phyloP scores from a whole-genome alignment of 1,139 yeast genomes.

The Nakaseomyces bracarensis region DNA sequence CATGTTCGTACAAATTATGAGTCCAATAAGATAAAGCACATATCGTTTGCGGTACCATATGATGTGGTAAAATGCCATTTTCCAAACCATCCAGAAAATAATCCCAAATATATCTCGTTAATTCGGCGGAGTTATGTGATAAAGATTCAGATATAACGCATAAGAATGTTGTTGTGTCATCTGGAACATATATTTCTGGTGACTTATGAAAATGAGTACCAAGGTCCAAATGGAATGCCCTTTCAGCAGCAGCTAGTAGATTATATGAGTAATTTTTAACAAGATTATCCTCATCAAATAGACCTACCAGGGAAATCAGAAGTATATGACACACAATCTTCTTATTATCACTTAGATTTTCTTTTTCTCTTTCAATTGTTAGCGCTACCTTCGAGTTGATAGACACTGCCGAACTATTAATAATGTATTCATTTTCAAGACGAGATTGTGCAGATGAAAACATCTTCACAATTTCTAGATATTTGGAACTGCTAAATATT shows the following conservation, averaged over 20 bases:
- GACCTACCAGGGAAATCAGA: slow-evolving; percentile 59
- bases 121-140: slow-evolving; percentile 47
- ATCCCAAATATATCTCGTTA: slow-evolving; percentile 40
- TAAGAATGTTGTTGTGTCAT: slow-evolving; percentile 58
- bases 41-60: slow-evolving; percentile 30
- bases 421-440: slow-evolving; percentile 39
- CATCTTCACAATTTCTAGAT: slow-evolving; percentile 60
- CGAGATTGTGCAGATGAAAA: slow-evolving; percentile 51
- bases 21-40: slow-evolving; percentile 70
- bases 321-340: slow-evolving; percentile 45
- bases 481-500: slow-evolving; percentile 51
- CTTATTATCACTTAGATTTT: slow-evolving; percentile 5
- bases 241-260: slow-evolving; percentile 55
- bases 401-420: slow-evolving; percentile 12
- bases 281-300: slow-evolving; percentile 50
- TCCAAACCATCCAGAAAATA: slow-evolving; percentile 25
- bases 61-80: slow-evolving; percentile 18
- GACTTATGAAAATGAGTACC: slow-evolving; percentile 53
- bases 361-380: slow-evolving; percentile 3
- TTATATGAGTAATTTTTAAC: slow-evolving; percentile 59
- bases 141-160: slow-evolving; percentile 49
- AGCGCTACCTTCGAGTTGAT: slow-evolving; percentile 13
- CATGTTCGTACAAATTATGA: slow-evolving; percentile 53
- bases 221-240: slow-evolving; percentile 52
- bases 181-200: slow-evolving; percentile 63